Percentiles rank a stretch among this genome's conserved stretches.
These are phyloP conservation scores for Myxozyma vanderwaltii DNA, from an alignment of 805 yeast genomes.

Conservation along the genomic window DNA sequence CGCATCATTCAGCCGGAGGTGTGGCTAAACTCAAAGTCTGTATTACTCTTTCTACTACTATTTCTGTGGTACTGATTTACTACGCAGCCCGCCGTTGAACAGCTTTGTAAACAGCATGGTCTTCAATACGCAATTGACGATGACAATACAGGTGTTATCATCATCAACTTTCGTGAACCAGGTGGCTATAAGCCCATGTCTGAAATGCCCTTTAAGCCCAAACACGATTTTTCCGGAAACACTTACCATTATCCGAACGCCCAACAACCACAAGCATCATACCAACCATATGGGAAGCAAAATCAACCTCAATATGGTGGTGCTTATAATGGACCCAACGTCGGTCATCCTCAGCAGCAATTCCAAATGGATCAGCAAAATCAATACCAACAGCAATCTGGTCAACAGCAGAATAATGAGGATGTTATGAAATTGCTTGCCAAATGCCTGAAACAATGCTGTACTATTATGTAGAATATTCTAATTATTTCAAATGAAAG, in stretches of 20 bases:
- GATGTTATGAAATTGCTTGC: slow-evolving; percentile 11
- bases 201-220: slow-evolving; percentile 26
- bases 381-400: slow-evolving; percentile 35
- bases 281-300: slow-evolving; percentile 16
- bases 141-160: slow-evolving; percentile 77
- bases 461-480: slow-evolving; percentile 22
- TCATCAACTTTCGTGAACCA: slow-evolving; percentile 62
- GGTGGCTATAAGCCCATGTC: slow-evolving; percentile 38
- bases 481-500: too few species aligned
- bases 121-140: slow-evolving; percentile 64
- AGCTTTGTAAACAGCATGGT: slow-evolving; percentile 66
- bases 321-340: slow-evolving; percentile 30
- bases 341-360: slow-evolving; percentile 36
- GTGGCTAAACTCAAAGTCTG: slow-evolving; percentile 69
- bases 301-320: slow-evolving; percentile 12
- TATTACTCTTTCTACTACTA: neutral
- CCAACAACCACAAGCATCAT: slow-evolving; percentile 34
- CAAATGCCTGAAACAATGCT: slow-evolving; percentile 29
- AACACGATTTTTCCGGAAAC: slow-evolving; percentile 44
- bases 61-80: too few species aligned
- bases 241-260: slow-evolving; percentile 38
- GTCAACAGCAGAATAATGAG: slow-evolving; percentile 35
- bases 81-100: slow-evolving; percentile 72
- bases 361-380: slow-evolving; percentile 34
- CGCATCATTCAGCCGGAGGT: slow-evolving; percentile 77